Base-by-base conservation (phyloP, 768 basidiomycete species). In the Calocybe indica region DNA sequence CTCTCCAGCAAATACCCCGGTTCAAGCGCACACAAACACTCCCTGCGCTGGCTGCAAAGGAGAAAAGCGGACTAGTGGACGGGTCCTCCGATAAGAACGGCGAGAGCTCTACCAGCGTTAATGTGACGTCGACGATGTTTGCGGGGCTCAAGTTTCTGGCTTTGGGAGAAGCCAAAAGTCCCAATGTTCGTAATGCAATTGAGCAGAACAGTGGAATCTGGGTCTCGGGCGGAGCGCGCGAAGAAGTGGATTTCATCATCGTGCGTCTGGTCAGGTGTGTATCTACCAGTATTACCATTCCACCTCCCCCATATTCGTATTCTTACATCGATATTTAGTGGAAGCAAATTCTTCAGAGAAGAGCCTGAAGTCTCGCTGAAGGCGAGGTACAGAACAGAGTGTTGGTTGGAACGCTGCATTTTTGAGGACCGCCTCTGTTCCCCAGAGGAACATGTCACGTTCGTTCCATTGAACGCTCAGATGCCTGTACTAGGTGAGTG, bases 341-440 rank as follows among this genome's bases (percentile, higher is more conserved):
- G 86, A 28, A 87, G 83, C 54, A 80, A 79, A 52, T 52, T 87
- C n/a, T 88, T 74, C 53, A 66, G 63, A 2, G 73, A 76, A 31
- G 86, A 88, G 58, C 58, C 62, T 5, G 79, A 82, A 45, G 63
- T 67, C 6, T 8, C 33, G 1, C 56, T 71, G 52, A 72, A 77
- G 40, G 46, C 54, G 3, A 83, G 80, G 54, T 90, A 82, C 57
- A 79, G 92, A 38, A 95, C 93, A 0, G 93, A 96, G 62, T 94
- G 90, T 60, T 97, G 93, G 93, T 71, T 97, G 1, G 93, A 97
- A 62, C 78, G 78, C 38, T 95, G 89, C 56, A 75, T 92, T 10
- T 84, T 79, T 46, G 81, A 84, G 48, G 85, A 88, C 39, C 74
- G 77, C n/a, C 66, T 95, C 43, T 84, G 86, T 57, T 61, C 67